Evolutionary conservation across 176 grass and related monocot genomes (phyloP).

Genomic region (Lolium multiflorum): DNA sequence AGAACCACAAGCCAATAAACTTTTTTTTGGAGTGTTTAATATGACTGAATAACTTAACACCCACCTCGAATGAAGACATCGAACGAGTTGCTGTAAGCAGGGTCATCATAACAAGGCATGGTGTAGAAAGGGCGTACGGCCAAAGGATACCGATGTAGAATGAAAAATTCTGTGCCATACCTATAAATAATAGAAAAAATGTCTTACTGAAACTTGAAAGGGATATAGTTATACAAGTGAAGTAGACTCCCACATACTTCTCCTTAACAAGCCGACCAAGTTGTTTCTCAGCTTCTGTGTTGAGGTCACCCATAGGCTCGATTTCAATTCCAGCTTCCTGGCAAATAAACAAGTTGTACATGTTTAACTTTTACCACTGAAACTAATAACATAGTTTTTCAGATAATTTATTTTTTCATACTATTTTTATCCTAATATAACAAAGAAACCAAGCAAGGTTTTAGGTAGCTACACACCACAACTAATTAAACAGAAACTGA

Average conservation of each 20-base stretch:
- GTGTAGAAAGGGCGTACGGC: slow-evolving; percentile 91
- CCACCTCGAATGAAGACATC: slow-evolving; percentile 97
- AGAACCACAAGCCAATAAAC: not conserved
- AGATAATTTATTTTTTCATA: not conserved
- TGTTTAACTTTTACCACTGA: not conserved
- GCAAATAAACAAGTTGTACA: slow-evolving; percentile 24
- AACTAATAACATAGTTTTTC: not conserved
- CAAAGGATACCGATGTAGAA: slow-evolving; percentile 82
- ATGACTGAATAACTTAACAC: not conserved
- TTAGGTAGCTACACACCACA: not conserved
- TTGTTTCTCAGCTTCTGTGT: slow-evolving; percentile 89
- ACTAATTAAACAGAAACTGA: not conserved
- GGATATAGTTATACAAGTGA: not conserved
- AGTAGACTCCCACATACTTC: slow-evolving; percentile 51
- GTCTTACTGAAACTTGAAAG: not conserved
- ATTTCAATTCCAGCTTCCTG: slow-evolving; percentile 88
- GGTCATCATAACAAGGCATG: slow-evolving; percentile 87
- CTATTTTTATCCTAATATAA: not conserved
- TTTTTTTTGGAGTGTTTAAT: not conserved
- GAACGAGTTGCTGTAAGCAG: slow-evolving; percentile 85
- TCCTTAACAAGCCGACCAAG: slow-evolving; percentile 81
- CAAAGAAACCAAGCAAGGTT: not conserved
- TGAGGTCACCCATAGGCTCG: slow-evolving; percentile 87
- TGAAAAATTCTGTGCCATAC: slow-evolving; percentile 89
- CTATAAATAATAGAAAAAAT: slow-evolving; percentile 44